These are phyloP conservation scores for Carex sylvatica DNA, from an alignment of 202 grass and related monocot genomes.

Conservation along the genomic window DNA sequence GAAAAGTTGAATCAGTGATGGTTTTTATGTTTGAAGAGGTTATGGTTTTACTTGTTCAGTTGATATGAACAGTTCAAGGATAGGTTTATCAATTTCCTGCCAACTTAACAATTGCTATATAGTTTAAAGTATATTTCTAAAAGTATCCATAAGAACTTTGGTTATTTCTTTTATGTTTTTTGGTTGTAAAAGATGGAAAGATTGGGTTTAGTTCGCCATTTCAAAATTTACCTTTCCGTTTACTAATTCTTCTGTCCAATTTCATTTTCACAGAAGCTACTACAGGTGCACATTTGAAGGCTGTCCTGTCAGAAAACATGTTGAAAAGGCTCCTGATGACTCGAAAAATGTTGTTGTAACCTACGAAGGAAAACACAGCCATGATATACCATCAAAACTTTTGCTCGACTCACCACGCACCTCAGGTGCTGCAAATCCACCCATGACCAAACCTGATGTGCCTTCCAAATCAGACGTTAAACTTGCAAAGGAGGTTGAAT, in stretches of 20 bases:
- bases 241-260: background rate
- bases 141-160: background rate
- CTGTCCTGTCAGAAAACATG: constrained; percentile 95
- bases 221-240: background rate
- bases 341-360: constrained; percentile 76
- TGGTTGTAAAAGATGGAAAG: background rate
- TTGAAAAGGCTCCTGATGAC: constrained; percentile 85
- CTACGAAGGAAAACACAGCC: constrained; percentile 97
- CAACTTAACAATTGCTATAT: background rate
- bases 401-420: constrained; percentile 17
- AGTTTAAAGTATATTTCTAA: background rate
- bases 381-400: constrained; percentile 58
- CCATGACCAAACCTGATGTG: background rate
- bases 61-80: background rate
- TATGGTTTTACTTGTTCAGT: background rate
- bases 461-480: background rate
- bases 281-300: constrained; percentile 94
- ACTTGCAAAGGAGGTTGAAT: constrained; percentile 34
- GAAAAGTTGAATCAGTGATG: background rate
- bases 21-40: background rate
- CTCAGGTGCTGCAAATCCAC: constrained; percentile 25
- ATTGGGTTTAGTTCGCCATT: background rate
- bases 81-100: background rate
- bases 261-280: constrained; percentile 69
- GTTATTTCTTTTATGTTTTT: background rate